phyloP scores from a whole-genome alignment of 495 filamentous ascomycete species.

The Bombardia bombarda region DNA sequence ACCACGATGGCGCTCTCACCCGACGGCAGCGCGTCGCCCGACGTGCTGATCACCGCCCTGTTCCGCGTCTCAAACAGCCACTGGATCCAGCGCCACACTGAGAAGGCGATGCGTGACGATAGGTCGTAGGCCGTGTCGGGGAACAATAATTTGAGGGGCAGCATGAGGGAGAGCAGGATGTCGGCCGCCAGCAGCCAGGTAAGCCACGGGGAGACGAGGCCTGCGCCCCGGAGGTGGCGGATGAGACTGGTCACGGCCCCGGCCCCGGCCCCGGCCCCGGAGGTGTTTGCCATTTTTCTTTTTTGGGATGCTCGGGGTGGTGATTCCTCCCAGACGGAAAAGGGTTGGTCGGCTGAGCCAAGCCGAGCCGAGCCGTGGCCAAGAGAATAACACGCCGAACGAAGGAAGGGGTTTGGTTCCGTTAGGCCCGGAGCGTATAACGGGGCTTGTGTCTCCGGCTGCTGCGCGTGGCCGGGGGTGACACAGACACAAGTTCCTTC shows the following conservation, averaged over 20 bases:
- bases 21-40: conserved; percentile 36
- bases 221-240: conserved; percentile 31
- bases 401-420: too few relatives aligned
- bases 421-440: too few relatives aligned
- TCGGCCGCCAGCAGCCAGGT: conserved; percentile 41
- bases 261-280: too few relatives aligned
- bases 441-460: too few relatives aligned
- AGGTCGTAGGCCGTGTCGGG: conserved; percentile 39
- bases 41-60: conserved; percentile 39
- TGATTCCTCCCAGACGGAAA: too few relatives aligned
- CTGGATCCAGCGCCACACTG: conserved; percentile 47
- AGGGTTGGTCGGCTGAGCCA: too few relatives aligned
- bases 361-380: too few relatives aligned
- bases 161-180: conserved; percentile 41
- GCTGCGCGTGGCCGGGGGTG: too few relatives aligned
- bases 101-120: conserved; percentile 41
- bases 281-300: not conserved
- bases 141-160: conserved; percentile 37
- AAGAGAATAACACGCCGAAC: too few relatives aligned
- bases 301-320: too few relatives aligned
- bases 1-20: conserved; percentile 49
- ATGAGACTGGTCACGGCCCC: conserved; percentile 5
- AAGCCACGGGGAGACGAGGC: conserved; percentile 41
- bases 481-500: too few relatives aligned
- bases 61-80: conserved; percentile 42